Base-by-base conservation (phyloP, 129 eudicot species). In the Helichrysum umbraculigerum region DNA sequence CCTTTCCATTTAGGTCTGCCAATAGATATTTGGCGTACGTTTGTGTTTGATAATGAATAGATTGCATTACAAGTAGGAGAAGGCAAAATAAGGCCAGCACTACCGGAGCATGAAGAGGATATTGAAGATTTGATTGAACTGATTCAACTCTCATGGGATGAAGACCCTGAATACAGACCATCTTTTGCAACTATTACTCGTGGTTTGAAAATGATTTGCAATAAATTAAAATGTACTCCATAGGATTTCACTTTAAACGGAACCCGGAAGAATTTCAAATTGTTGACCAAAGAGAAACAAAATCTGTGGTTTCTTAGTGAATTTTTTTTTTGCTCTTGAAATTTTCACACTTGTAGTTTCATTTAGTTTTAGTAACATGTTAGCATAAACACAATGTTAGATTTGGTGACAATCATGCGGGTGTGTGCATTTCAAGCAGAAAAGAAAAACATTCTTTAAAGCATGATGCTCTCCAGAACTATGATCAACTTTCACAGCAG, bases 41-140 rank as follows among this genome's bases (percentile, higher is more conserved):
- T 51, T 51, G 6, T 66, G 42, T 30, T 77, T 77, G 50, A 63
- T n/a, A 16, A 66, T 70, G 63, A 50, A 51, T 78, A 87, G 96
- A 87, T 87, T 73, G 92, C 96, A 19, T 29, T 87, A 75, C 90
- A 85, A 79, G 96, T 90, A 56, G 96, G 88, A 65, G 85, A 74
- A 28, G 90, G 84, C 70, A 87, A 85, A 76, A 68, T 90, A 77
- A 85, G 96, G 84, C 96, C 92, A 7, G 79, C 81, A 75, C 66
- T 87, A 15, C 81, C 76, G 3, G 73, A 77, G 73, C 35, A 78
- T 30, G 88, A 81, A 32, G 90, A 79, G 1, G 74, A 77, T 29
- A 62, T 87, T 17, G 84, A 87, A 68, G 87, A 82, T 59, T 72
- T 90, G 0, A 79, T 41, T 39, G 79, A 90, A 30, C 78, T 90